Evolutionary conservation across 257 asterid species (phyloP), one percentile per base, ranked within the genome.

Genomic region (Craterostigma plantagineum): DNA sequence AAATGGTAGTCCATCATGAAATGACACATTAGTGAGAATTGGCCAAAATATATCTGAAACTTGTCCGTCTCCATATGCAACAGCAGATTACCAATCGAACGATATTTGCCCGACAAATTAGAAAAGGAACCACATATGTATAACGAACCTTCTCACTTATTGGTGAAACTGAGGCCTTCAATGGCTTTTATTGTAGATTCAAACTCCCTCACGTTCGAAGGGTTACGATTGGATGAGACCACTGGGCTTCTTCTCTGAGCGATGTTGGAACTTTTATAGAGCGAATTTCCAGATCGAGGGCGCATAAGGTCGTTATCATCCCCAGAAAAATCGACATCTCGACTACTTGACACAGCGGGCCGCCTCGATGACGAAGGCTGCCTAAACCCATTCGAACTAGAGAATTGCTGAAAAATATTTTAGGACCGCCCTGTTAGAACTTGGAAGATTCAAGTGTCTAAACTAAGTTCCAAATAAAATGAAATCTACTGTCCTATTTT

Each of bases 171-270:
- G 41, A 87, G 73, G 63, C 79, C 63, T 63, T 78, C 97, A 16
- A 87, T 72, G 7, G 85, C 95, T 65, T 71, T 82, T 45, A 78
- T 63, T 72, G 97, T 63, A 23, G 95, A 67, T 34, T 87, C 93
- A 0, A 65, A 53, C 48, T 58, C 59, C 62, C 63, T 67, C 8
- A n/a, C n/a, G n/a, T n/a, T n/a, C n/a, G n/a, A n/a, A n/a, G n/a
- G n/a, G n/a, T n/a, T n/a, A n/a, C n/a, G n/a, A n/a, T n/a, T n/a
- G n/a, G n/a, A n/a, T n/a, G n/a, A n/a, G n/a, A n/a, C n/a, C n/a
- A n/a, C n/a, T n/a, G 81, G 75, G 15, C 73, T 64, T 63, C 62
- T 75, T 59, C 69, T 68, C 38, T 54, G 80, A 1, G 74, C 73
- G 30, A 44, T 58, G 45, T 65, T 55, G 42, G 76, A 51, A 53